Conservation (phyloP, 306 rosid species). For the Lithocarpus polystachyus region DNA sequence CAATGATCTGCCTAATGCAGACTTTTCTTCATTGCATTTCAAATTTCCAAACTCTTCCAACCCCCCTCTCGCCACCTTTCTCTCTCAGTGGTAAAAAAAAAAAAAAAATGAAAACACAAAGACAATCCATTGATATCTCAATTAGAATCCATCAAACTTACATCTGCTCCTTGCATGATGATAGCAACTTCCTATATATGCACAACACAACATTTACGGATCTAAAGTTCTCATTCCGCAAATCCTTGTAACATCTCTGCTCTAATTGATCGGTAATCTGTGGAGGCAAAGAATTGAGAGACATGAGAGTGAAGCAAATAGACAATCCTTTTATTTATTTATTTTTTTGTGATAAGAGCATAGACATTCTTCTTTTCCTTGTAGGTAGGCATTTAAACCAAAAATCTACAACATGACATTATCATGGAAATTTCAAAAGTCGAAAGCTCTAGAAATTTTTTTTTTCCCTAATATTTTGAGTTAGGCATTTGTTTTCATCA, state of each 20-base stretch:
- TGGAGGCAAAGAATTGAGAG: constrained; percentile 25
- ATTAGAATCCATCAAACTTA: constrained; percentile 48
- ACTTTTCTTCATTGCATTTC: not conserved
- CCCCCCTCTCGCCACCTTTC: not conserved
- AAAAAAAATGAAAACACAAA: not conserved
- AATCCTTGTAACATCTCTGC: constrained; percentile 83
- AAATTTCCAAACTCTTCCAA: not conserved
- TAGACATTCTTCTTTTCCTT: not conserved
- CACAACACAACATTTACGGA: constrained; percentile 68
- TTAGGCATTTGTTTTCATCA: not conserved
- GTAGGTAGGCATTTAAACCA: not conserved
- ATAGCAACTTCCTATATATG: constrained; percentile 67
- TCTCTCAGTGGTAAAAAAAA: not conserved
- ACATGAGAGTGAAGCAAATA: constrained; percentile 18
- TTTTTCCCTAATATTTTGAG: not conserved
- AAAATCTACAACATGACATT: not conserved
- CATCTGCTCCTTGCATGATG: constrained; percentile 84
- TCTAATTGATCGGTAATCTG: constrained; percentile 80
- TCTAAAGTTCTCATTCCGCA: constrained; percentile 73
- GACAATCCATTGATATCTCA: not conserved
- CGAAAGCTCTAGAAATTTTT: not conserved
- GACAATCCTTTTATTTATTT: not conserved
- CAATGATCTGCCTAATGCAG: not conserved
- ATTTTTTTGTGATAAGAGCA: not conserved
- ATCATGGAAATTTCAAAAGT: not conserved